Conservation (phyloP, 2,329 filamentous ascomycete species). For the Paracoccidioides brasiliensis region DNA sequence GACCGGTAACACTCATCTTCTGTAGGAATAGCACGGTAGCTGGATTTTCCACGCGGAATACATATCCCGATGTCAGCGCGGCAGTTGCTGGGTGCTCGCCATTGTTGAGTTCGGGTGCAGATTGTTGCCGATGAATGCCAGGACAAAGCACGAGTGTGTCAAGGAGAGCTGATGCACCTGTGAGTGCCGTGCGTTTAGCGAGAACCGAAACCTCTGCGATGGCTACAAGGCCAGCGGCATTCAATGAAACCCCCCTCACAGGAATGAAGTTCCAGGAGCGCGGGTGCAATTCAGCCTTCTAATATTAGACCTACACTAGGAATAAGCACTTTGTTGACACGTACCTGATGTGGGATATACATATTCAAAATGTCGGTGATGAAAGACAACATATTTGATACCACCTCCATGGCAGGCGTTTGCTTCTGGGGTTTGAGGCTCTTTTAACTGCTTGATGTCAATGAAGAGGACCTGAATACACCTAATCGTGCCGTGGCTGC, state of each 20-base stretch:
- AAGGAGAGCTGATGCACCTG: conserved; percentile 43
- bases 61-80: conserved; percentile 32
- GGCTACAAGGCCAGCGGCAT: conserved; percentile 43
- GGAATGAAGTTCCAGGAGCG: not conserved
- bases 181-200: conserved; percentile 43
- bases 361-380: not conserved
- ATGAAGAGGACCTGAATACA: not conserved
- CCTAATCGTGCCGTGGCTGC: not conserved
- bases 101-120: conserved; percentile 38
- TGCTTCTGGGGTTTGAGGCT: not conserved
- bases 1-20: conserved; percentile 43
- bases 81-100: conserved; percentile 31
- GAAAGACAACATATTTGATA: not conserved
- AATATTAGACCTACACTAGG: no score
- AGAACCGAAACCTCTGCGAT: conserved; percentile 47
- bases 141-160: conserved; percentile 47
- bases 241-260: conserved; percentile 26
- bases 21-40: conserved; percentile 44
- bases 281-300: not conserved
- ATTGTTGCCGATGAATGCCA: conserved; percentile 48
- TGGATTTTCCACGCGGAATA: conserved; percentile 31
- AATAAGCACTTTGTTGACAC: not conserved
- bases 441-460: not conserved
- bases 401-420: not conserved
- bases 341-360: not conserved